Conservation (phyloP, 2,329 filamentous ascomycete genomes). For the Scleromitrula shiraiana region DNA sequence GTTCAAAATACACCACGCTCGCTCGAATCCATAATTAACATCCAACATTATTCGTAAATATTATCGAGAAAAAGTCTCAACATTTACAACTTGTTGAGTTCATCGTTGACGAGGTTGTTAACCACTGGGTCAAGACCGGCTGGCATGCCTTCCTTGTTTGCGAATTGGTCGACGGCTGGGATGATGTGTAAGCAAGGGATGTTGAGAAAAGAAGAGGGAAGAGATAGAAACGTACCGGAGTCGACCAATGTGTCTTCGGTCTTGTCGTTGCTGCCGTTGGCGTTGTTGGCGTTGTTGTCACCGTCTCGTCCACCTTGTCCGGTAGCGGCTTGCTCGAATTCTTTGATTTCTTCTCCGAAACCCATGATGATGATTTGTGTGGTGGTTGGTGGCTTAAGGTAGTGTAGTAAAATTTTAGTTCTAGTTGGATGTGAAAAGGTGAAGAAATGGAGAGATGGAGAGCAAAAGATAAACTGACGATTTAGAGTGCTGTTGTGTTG, state of each 20-base stretch:
- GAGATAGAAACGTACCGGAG: conserved; percentile 23
- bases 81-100: background rate
- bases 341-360: conserved; percentile 25
- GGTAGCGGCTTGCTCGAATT: conserved; percentile 26
- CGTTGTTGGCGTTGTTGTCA: conserved; percentile 26
- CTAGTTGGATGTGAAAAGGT: background rate
- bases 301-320: conserved; percentile 29
- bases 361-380: conserved; percentile 19
- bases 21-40: too few species aligned
- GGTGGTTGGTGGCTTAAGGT: background rate
- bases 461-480: too few species aligned
- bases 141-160: conserved; percentile 30
- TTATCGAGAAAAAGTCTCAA: background rate
- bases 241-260: conserved; percentile 30
- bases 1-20: too few species aligned
- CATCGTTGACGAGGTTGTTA: conserved; percentile 4
- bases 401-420: too few species aligned
- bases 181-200: background rate
- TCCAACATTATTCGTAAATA: background rate
- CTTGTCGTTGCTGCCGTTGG: conserved; percentile 27
- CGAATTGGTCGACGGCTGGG: conserved; percentile 29
- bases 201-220: background rate
- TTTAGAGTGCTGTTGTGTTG: too few species aligned
- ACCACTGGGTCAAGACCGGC: conserved; percentile 29
- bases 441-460: too few species aligned